Percentiles rank a stretch among this genome's conserved stretches.
These are phyloP conservation scores for Melocanna baccifera DNA, from an alignment of 176 grass and related monocot species.

Conservation along the genomic window DNA sequence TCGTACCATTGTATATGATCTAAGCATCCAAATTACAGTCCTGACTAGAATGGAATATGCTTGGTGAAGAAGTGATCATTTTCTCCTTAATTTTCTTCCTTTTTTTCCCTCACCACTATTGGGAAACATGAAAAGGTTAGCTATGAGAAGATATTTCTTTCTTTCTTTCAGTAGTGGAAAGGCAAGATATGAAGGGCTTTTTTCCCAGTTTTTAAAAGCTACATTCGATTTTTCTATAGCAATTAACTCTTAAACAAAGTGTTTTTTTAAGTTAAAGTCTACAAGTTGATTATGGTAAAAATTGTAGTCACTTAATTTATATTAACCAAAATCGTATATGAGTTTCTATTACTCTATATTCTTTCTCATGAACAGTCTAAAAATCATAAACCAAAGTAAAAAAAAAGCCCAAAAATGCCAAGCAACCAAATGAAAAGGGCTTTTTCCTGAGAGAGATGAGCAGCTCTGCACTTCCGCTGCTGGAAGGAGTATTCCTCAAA, in stretches of 20 bases:
- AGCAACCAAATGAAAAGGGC: not conserved
- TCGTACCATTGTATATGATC: too few species aligned
- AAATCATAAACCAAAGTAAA: too few species aligned
- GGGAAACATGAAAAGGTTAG: not conserved
- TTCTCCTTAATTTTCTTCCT: not conserved
- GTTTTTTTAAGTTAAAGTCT: too few species aligned
- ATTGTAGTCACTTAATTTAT: too few species aligned
- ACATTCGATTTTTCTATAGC: rapidly evolving
- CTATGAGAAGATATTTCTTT: not conserved
- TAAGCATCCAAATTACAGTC: not conserved
- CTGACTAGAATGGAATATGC: not conserved
- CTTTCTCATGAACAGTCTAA: too few species aligned
- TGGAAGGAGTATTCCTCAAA: too few species aligned
- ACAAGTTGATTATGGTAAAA: too few species aligned
- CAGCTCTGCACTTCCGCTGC: too few species aligned
- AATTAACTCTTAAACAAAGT: too few species aligned
- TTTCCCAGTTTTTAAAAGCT: too few species aligned
- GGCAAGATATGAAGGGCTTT: not conserved
- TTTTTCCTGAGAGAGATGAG: too few species aligned
- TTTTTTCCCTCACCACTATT: not conserved
- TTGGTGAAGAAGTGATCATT: not conserved
- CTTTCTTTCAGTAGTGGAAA: not conserved
- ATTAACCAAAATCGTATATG: rapidly evolving
- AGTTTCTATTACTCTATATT: too few species aligned
- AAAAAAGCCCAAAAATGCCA: not conserved